These are phyloP conservation scores for Yarrowia galli DNA, from an alignment of 1,139 yeast genomes.

Conservation along the genomic window DNA sequence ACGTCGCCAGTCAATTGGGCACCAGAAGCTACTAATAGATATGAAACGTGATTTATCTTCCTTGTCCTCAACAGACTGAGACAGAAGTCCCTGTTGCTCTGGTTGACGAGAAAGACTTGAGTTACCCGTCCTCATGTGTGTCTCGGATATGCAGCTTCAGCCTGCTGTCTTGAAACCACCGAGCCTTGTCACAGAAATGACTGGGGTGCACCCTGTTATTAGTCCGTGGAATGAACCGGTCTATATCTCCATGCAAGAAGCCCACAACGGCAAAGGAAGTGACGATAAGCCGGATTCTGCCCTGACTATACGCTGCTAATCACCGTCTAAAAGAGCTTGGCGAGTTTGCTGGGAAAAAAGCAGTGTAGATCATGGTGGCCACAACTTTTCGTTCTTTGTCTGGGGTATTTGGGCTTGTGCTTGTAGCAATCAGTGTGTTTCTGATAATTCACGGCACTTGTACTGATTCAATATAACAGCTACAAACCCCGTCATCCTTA, in stretches of 20 bases:
- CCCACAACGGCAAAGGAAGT: neutral
- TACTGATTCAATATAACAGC: too few relatives aligned
- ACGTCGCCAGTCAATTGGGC: too few relatives aligned
- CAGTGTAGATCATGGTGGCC: neutral
- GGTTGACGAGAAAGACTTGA: neutral
- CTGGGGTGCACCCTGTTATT: neutral
- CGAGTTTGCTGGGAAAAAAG: slow-evolving; percentile 3
- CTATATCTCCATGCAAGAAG: neutral
- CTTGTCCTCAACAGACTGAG: neutral
- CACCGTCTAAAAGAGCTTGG: neutral
- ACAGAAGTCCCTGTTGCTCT: neutral
- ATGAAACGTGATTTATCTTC: neutral
- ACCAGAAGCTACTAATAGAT: too few relatives aligned
- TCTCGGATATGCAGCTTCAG: slow-evolving; percentile 2
- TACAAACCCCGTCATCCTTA: too few relatives aligned
- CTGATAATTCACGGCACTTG: too few relatives aligned
- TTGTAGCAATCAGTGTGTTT: too few relatives aligned
- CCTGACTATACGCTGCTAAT: neutral
- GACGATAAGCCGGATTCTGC: neutral
- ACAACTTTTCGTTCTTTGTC: slow-evolving; percentile 14
- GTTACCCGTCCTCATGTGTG: neutral
- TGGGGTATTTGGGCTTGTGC: neutral
- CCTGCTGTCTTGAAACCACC: neutral
- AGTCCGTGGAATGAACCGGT: neutral
- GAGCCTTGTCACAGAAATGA: neutral